Percentiles rank a stretch among this genome's conserved stretches.
Evolutionary conservation across 1,284 basidiomycete genomes (phyloP).

Genomic region (Pseudozyma hubeiensis): DNA sequence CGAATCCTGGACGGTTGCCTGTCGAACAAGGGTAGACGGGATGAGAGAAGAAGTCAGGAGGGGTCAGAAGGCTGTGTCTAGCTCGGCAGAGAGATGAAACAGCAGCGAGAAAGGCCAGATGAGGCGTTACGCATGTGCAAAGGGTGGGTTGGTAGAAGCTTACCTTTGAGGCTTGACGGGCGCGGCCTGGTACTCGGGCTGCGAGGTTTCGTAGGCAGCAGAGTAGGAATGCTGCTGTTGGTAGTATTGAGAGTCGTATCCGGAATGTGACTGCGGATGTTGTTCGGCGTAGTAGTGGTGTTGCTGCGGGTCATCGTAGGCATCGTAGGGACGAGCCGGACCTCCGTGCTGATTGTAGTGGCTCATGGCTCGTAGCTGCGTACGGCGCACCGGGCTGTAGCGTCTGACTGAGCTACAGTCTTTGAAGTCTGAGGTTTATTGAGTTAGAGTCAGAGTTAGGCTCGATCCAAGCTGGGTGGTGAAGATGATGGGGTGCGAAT

Average conservation of each 20-base stretch:
- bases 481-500: too few relatives aligned
- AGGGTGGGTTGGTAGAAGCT: slow-evolving; percentile 1
- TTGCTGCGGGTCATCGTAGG: slow-evolving; percentile 12
- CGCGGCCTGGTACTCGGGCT: slow-evolving; percentile 34
- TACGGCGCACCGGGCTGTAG: slow-evolving; percentile 3
- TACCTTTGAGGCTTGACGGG: slow-evolving; percentile 42
- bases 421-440: too few relatives aligned
- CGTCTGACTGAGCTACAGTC: neutral
- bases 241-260: slow-evolving; percentile 18
- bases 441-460: too few relatives aligned
- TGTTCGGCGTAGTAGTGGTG: slow-evolving; percentile 16
- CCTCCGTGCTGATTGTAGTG: slow-evolving; percentile 28
- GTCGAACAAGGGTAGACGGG: neutral
- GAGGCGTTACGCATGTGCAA: neutral
- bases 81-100: slow-evolving; percentile 8
- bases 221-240: slow-evolving; percentile 11
- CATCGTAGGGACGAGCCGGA: slow-evolving; percentile 16
- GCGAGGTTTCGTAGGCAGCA: slow-evolving; percentile 13
- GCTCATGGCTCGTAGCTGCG: slow-evolving; percentile 21
- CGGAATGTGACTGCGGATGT: slow-evolving; percentile 1
- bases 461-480: too few relatives aligned
- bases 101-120: neutral
- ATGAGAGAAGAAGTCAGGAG: slow-evolving; percentile 1
- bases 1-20: slow-evolving; percentile 34
- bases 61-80: neutral